Percentiles rank a stretch among this genome's conserved stretches.
Evolutionary conservation across 1,139 yeast species (phyloP).

Genomic region (Hemisphaericaspora xylofermentans): DNA sequence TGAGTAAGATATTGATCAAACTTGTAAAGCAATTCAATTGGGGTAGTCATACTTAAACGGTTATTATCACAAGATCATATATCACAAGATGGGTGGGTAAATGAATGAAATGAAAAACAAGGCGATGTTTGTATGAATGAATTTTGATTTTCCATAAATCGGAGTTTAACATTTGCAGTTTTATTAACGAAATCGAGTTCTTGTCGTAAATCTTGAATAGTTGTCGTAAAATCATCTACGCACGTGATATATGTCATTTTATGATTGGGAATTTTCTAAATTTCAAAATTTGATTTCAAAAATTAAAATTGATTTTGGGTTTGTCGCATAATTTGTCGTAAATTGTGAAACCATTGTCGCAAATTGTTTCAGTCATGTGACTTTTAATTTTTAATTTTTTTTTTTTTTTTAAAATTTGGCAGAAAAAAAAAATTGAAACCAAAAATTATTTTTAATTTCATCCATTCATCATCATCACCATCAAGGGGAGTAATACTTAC

Average conservation of each 20-base stretch:
- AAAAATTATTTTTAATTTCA: not conserved
- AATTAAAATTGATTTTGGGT: not conserved
- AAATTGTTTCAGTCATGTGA: not conserved
- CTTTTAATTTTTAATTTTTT: not conserved
- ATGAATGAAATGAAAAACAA: not conserved
- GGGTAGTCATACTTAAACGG: slow-evolving; percentile 12
- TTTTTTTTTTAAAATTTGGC: not conserved
- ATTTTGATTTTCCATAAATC: slow-evolving; percentile 1
- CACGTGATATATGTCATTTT: not conserved
- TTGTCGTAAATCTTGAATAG: not conserved
- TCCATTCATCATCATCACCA: not conserved
- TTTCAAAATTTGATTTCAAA: not conserved
- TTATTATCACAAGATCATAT: too few relatives aligned
- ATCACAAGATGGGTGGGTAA: too few relatives aligned
- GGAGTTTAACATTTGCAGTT: too few relatives aligned
- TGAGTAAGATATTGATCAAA: slow-evolving; percentile 15
- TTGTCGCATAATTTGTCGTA: not conserved
- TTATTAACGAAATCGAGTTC: too few relatives aligned
- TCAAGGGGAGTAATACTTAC: too few relatives aligned
- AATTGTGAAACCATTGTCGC: not conserved
- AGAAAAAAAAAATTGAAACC: not conserved
- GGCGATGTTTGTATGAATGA: not conserved
- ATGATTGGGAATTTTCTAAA: not conserved
- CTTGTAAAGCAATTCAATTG: slow-evolving; percentile 13
- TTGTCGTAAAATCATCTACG: not conserved